phyloP scores from a whole-genome alignment of 495 filamentous ascomycete genomes.

The Penicillium pancosmium region DNA sequence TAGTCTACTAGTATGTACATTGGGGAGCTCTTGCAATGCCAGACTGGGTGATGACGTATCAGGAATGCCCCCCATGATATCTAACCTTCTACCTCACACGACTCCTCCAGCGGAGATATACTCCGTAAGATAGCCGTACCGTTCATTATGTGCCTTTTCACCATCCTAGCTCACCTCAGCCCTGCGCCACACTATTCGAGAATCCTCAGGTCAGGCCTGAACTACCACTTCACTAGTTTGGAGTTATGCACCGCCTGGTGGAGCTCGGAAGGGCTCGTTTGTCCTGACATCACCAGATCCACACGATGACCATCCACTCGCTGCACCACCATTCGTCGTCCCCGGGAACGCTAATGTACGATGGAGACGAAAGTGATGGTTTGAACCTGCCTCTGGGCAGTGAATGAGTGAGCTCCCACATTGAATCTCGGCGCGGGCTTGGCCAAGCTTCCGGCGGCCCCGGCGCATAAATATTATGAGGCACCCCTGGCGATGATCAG shows the following conservation, averaged over 20 bases:
- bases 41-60: background rate
- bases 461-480: conserved; percentile 25
- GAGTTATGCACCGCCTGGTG: conserved; percentile 1
- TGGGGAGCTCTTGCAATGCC: background rate
- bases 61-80: background rate
- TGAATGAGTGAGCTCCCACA: background rate
- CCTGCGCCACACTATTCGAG: conserved; percentile 3
- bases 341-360: conserved; percentile 14
- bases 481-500: conserved; percentile 17
- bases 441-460: conserved; percentile 31
- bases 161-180: conserved; percentile 4
- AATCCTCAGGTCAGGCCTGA: background rate
- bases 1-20: no score
- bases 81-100: background rate
- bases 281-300: conserved; percentile 25
- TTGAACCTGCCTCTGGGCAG: conserved; percentile 9
- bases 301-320: conserved; percentile 15
- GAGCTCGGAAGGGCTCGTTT: conserved; percentile 3
- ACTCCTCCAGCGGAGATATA: background rate
- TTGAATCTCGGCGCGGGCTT: conserved; percentile 14
- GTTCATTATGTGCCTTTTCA: background rate
- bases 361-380: background rate
- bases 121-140: background rate
- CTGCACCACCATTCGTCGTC: conserved; percentile 21
- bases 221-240: background rate